Evolutionary conservation across 140 eudicot species (phyloP).

Genomic region (Anethum foeniculum): DNA sequence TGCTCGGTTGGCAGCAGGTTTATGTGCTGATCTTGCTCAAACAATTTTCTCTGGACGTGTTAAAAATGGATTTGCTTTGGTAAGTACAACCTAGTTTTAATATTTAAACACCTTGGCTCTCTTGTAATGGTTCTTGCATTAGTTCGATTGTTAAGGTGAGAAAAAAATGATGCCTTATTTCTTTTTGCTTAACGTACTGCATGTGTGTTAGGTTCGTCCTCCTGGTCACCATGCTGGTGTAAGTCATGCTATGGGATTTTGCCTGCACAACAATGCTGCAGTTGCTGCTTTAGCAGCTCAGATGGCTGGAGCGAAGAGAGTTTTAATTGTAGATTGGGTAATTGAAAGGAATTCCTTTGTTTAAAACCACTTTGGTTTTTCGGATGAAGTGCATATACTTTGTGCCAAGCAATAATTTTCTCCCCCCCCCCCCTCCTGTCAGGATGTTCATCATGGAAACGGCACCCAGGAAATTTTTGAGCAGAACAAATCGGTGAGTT

Average conservation of each 20-base stretch:
- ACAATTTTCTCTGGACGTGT: slow-evolving; percentile 56
- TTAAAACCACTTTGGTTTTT: background rate
- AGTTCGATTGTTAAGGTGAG: background rate
- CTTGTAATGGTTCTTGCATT: background rate
- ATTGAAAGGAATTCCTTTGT: slow-evolving; percentile 1
- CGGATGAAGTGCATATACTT: background rate
- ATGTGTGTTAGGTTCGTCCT: slow-evolving; percentile 75
- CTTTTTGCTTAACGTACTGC: slow-evolving; percentile 10
- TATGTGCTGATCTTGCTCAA: slow-evolving; percentile 89
- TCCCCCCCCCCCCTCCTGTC: slow-evolving; percentile 14
- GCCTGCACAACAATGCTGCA: slow-evolving; percentile 97
- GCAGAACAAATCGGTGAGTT: slow-evolving; percentile 59
- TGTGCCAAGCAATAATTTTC: background rate
- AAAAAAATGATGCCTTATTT: background rate
- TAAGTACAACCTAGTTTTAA: slow-evolving; percentile 19
- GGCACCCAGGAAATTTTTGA: slow-evolving; percentile 97
- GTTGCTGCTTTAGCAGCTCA: slow-evolving; percentile 89
- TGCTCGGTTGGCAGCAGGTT: slow-evolving; percentile 95
- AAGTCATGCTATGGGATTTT: slow-evolving; percentile 88
- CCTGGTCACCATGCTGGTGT: slow-evolving; percentile 99
- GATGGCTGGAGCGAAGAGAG: slow-evolving; percentile 87
- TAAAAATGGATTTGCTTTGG: slow-evolving; percentile 96
- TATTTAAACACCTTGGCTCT: background rate
- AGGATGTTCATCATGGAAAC: slow-evolving; percentile 99
- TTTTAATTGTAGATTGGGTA: slow-evolving; percentile 96